Conservation (phyloP, 495 filamentous ascomycete species). For the Penicillium canariense region DNA sequence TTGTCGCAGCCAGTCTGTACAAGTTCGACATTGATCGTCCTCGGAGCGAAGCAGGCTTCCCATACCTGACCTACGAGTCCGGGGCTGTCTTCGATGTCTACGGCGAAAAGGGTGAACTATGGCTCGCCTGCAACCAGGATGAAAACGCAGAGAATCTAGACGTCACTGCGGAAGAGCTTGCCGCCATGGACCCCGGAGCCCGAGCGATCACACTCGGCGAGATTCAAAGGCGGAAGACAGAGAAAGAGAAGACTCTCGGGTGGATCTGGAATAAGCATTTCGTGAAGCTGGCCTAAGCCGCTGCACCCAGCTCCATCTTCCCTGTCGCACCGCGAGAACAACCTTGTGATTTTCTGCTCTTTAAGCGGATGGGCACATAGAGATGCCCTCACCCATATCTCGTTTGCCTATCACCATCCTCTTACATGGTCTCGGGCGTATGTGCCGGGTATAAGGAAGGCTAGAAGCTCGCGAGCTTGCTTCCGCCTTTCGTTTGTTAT, state of each 20-base stretch:
- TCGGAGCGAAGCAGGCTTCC: conserved; percentile 90
- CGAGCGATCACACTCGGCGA: not conserved
- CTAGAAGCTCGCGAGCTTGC: not conserved
- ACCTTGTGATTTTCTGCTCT: not conserved
- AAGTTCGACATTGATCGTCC: conserved; percentile 94
- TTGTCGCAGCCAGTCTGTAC: conserved; percentile 89
- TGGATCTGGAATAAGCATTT: conserved; percentile 99
- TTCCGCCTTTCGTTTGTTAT: not conserved
- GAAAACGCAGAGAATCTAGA: conserved; percentile 64
- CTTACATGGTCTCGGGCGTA: not conserved
- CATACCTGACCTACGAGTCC: conserved; percentile 90
- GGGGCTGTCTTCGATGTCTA: conserved; percentile 93
- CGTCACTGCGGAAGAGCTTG: not conserved
- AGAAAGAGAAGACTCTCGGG: conserved; percentile 40
- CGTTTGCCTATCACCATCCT: not conserved
- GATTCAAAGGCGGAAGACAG: not conserved
- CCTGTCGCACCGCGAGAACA: not conserved
- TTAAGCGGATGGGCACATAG: not conserved
- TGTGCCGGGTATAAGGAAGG: not conserved
- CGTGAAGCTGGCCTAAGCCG: conserved; percentile 60
- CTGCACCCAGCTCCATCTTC: not conserved
- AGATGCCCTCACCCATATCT: not conserved
- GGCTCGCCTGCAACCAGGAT: conserved; percentile 97
- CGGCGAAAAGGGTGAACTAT: conserved; percentile 93
- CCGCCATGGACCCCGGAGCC: not conserved